phyloP scores from a whole-genome alignment of 345 rosid genomes.

The Pugionium dolabratum region DNA sequence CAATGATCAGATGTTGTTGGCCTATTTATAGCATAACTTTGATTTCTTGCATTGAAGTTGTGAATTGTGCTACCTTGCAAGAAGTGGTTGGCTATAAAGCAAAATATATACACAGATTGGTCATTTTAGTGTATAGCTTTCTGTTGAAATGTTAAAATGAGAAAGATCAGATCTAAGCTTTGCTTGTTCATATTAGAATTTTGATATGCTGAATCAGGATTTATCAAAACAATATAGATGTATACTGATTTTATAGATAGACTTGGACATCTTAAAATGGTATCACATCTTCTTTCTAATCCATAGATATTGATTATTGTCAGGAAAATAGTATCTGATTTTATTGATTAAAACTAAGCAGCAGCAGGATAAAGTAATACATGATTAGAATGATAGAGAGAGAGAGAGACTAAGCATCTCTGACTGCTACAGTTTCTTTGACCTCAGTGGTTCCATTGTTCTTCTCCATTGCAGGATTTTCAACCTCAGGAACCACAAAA shows the following conservation, averaged over 20 bases:
- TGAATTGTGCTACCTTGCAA: constrained; percentile 18
- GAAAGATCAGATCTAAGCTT: not conserved
- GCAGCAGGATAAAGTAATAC: constrained; percentile 18
- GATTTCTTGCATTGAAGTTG: constrained; percentile 3
- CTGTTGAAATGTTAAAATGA: constrained; percentile 30
- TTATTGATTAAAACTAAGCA: constrained; percentile 27
- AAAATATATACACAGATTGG: not conserved
- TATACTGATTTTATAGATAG: too few species aligned
- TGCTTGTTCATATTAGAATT: constrained; percentile 15
- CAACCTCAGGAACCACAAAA: constrained; percentile 45
- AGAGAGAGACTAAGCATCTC: constrained; percentile 40
- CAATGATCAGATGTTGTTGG: constrained; percentile 22
- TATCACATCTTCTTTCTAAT: too few species aligned
- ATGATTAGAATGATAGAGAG: constrained; percentile 14
- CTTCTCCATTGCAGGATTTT: constrained; percentile 27
- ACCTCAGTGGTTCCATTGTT: not conserved
- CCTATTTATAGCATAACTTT: constrained; percentile 10
- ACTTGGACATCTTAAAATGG: too few species aligned
- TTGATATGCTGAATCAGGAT: not conserved
- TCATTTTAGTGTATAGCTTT: constrained; percentile 14
- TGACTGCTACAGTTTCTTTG: constrained; percentile 41
- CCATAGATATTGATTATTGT: not conserved
- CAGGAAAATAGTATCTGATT: not conserved
- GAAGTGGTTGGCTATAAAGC: constrained; percentile 20
- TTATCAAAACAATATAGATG: not conserved